These are phyloP conservation scores for Clavulina sp. DNA, from an alignment of 768 basidiomycete species.

Conservation along the genomic window DNA sequence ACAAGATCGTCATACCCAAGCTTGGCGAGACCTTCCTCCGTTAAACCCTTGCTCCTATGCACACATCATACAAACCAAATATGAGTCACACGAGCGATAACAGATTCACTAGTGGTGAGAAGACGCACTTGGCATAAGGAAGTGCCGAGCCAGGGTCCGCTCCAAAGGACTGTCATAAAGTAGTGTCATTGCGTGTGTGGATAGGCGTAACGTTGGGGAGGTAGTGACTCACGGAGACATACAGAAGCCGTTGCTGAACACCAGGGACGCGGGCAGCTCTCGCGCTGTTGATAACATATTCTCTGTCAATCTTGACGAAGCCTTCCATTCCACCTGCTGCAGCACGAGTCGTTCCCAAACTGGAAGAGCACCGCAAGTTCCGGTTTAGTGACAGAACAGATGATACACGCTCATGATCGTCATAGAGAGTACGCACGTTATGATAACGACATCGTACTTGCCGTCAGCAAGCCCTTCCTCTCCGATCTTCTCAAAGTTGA, in stretches of 20 bases:
- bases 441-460: slow-evolving; percentile 60
- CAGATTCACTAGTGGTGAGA: background rate
- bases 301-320: slow-evolving; percentile 65
- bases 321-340: slow-evolving; percentile 42
- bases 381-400: slow-evolving; percentile 18
- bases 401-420: too few relatives aligned
- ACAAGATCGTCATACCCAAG: slow-evolving; percentile 58
- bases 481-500: slow-evolving; percentile 52
- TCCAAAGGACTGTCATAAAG: slow-evolving; percentile 16
- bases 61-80: background rate
- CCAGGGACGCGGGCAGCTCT: slow-evolving; percentile 35
- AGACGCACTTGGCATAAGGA: slow-evolving; percentile 32
- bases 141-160: slow-evolving; percentile 33
- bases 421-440: slow-evolving; percentile 26
- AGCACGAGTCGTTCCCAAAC: slow-evolving; percentile 44
- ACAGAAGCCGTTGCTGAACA: slow-evolving; percentile 43
- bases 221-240: slow-evolving; percentile 28
- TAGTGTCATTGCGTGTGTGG: too few relatives aligned
- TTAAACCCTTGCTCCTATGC: slow-evolving; percentile 52
- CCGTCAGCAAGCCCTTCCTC: slow-evolving; percentile 32
- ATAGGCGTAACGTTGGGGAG: slow-evolving; percentile 15
- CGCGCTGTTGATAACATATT: slow-evolving; percentile 57
- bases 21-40: slow-evolving; percentile 46
- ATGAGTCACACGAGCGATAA: too few relatives aligned
- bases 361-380: background rate